Evolutionary conservation across 148 eudicot species (phyloP).

Genomic region (Heliosperma pusillum): DNA sequence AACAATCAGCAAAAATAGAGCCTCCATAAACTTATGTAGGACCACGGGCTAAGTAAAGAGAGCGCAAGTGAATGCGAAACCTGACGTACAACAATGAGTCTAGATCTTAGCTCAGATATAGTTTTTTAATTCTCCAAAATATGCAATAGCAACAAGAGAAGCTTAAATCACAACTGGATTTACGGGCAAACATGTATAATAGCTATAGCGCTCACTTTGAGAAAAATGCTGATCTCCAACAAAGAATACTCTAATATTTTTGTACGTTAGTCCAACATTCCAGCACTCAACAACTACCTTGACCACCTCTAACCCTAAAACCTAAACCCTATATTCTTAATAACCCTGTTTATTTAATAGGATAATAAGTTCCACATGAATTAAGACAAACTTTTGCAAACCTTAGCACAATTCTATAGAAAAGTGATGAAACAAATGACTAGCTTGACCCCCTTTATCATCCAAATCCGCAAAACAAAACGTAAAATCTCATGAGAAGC

Average conservation of each 20-base stretch:
- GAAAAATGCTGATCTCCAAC: background rate
- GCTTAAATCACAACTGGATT: background rate
- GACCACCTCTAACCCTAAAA: no score
- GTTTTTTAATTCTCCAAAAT: background rate
- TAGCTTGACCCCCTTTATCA: background rate
- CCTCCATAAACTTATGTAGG: background rate
- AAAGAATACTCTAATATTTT: background rate
- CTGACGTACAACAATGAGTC: background rate
- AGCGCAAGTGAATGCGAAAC: background rate
- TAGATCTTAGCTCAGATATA: background rate
- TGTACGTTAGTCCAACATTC: background rate
- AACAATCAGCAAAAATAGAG: background rate
- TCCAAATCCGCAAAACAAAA: background rate
- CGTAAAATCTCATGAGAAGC: constrained; percentile 36
- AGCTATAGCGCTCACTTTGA: background rate
- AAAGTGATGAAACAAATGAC: background rate
- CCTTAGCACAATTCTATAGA: background rate
- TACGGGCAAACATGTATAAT: background rate
- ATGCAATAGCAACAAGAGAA: background rate
- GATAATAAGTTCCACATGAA: no score
- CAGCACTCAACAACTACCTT: background rate
- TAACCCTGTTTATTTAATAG: background rate
- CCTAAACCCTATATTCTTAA: no score
- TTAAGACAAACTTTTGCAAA: background rate
- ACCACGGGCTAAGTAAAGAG: background rate